These are phyloP conservation scores for Ascochyta lentis DNA, from an alignment of 2,329 filamentous ascomycete species.

Conservation along the genomic window DNA sequence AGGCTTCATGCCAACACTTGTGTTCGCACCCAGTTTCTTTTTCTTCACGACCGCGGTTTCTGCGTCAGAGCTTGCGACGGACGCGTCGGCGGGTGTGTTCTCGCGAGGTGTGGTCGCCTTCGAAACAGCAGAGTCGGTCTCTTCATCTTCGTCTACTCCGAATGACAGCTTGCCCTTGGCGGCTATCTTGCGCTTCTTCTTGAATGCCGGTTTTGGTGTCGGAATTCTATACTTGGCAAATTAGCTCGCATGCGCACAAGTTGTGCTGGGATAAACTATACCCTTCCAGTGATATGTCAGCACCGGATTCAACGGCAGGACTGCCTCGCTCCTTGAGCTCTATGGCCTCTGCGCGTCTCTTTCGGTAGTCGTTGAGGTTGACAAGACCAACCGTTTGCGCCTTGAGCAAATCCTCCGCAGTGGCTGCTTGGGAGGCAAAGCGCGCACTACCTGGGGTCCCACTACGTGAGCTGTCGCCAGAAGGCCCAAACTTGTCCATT, in stretches of 20 bases:
- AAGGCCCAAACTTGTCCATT: conserved; percentile 39
- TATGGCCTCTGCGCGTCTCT: conserved; percentile 91
- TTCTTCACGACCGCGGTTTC: conserved; percentile 49
- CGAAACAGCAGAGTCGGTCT: conserved; percentile 55
- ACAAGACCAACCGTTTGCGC: conserved; percentile 91
- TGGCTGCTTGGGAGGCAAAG: conserved; percentile 78
- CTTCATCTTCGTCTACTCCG: conserved; percentile 71
- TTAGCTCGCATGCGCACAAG: conserved; percentile 51
- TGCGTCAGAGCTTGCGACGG: conserved; percentile 41
- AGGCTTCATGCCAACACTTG: conserved; percentile 64
- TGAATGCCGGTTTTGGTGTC: conserved; percentile 57
- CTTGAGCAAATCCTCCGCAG: conserved; percentile 81
- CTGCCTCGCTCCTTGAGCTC: conserved; percentile 87
- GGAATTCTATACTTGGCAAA: conserved; percentile 63
- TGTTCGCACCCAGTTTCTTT: conserved; percentile 66
- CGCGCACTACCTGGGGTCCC: conserved; percentile 55
- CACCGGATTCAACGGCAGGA: conserved; percentile 65
- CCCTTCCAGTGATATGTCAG: conserved; percentile 64
- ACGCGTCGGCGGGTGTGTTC: conserved; percentile 48
- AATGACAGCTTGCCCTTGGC: conserved; percentile 72
- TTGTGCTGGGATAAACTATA: conserved; percentile 52
- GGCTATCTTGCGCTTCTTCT: conserved; percentile 63
- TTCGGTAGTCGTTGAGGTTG: conserved; percentile 90
- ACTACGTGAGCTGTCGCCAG: conserved; percentile 26
- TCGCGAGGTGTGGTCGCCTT: conserved; percentile 50